Evolutionary conservation across 1,284 basidiomycete species (phyloP), one percentile per base, ranked within the genome.

Genomic region (Schizophyllum commune): DNA sequence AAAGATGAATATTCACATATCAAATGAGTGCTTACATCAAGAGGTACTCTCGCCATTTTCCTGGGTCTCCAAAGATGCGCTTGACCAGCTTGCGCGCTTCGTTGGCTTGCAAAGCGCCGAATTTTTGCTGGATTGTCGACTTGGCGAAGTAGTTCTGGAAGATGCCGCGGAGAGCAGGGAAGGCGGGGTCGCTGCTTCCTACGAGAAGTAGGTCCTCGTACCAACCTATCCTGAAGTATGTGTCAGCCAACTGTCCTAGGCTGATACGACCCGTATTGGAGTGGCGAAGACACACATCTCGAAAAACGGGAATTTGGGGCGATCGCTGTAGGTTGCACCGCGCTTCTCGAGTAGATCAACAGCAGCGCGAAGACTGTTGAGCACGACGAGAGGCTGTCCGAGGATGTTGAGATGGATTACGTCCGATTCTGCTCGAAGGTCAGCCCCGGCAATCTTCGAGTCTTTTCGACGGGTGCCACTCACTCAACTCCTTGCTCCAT

Each of bases 291-390:
- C 65, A 11, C 33, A 56, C 56, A 54, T 62, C 58, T 57, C 62
- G 22, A 61, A 62, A 8, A 56, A 22, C 11, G 58, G 33, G 22
- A 65, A 62, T 47, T 58, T 51, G 1, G 67, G 63, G 15, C 69
- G 56, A 20, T 66, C 67, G 33, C 68, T 69, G 60, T 74, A 71
- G 56, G 69, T 72, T 20, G 69, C 57, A 32, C 72, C 69, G 34
- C 72, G 64, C 52, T 70, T 72, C 19, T 73, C 71, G 32, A 77
- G 64, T 9, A 77, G 62, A 3, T 75, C 73, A 1, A 62, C 61
- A 1, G 68, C 71, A 1, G 64, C 68, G 52, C 70, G 59, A 5
- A 66, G 51, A 7, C 71, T 71, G 60, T 74, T 73, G 21, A 77
- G 60, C n/a, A 77, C 59, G 54, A 77, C 60, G 5, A 70, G 66